Conservation (phyloP, 164 flowering plant species). For the Echeveria elegans region DNA sequence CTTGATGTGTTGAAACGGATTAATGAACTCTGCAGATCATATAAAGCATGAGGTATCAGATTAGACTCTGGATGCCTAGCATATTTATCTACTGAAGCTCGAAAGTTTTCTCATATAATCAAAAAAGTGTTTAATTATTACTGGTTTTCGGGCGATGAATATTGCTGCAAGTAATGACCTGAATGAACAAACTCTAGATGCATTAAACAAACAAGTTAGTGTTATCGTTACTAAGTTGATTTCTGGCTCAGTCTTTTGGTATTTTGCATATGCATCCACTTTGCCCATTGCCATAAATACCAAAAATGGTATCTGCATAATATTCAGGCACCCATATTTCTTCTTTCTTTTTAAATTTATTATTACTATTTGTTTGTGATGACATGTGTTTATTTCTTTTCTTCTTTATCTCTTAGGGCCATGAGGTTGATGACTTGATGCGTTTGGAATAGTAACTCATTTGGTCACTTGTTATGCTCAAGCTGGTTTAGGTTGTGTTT, state of each 20-base stretch:
- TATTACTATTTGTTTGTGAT: no score
- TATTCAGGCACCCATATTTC: neutral
- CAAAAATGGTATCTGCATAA: neutral
- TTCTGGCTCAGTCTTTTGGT: neutral
- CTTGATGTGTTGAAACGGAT: constrained; percentile 29
- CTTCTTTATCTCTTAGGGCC: constrained; percentile 46
- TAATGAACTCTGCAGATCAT: no score
- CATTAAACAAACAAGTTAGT: constrained; percentile 38
- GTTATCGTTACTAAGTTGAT: neutral
- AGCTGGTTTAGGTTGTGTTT: constrained; percentile 37
- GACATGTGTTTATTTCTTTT: constrained; percentile 31
- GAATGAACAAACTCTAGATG: constrained; percentile 96
- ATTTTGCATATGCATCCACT: neutral
- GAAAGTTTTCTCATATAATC: constrained; percentile 60
- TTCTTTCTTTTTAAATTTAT: no score
- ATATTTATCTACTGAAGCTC: constrained; percentile 68
- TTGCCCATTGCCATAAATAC: neutral
- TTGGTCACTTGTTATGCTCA: constrained; percentile 85
- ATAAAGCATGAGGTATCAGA: constrained; percentile 80
- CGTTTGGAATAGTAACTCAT: constrained; percentile 93
- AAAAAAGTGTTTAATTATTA: constrained; percentile 74
- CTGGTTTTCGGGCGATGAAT: constrained; percentile 61
- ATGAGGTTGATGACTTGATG: constrained; percentile 89
- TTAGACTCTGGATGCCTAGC: constrained; percentile 98
- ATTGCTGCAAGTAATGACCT: constrained; percentile 25